Evolutionary conservation across 1,284 basidiomycete genomes (phyloP).

Genomic region (Boletus semigastroideus): DNA sequence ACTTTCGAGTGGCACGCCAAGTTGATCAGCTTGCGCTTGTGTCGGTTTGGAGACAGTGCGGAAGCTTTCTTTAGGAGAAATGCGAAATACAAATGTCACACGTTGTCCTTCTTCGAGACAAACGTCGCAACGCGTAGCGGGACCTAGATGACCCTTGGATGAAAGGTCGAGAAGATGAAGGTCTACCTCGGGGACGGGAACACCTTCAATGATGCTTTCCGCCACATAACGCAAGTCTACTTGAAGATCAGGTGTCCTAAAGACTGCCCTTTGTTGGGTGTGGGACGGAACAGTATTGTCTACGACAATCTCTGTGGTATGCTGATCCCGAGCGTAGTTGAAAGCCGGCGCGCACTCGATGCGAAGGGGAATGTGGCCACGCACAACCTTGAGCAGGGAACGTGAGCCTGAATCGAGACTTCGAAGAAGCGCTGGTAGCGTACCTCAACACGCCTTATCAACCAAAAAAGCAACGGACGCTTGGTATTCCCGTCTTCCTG

Average conservation of each 20-base stretch:
- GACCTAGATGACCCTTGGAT: conserved; percentile 65
- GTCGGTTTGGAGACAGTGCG: conserved; percentile 27
- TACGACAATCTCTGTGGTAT: conserved; percentile 58
- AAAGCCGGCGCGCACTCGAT: conserved; percentile 92
- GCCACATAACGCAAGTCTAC: conserved; percentile 77
- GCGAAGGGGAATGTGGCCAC: conserved; percentile 72
- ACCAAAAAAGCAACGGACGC: conserved; percentile 79
- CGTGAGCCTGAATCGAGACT: neutral
- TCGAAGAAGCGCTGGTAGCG: neutral
- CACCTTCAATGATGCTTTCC: conserved; percentile 52
- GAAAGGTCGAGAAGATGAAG: conserved; percentile 62
- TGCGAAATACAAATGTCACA: conserved; percentile 81
- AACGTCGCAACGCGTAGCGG: conserved; percentile 52
- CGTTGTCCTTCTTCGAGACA: conserved; percentile 78
- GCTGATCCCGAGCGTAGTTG: conserved; percentile 81
- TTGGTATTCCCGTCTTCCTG: conserved; percentile 46
- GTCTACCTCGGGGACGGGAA: conserved; percentile 51
- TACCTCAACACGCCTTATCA: conserved; percentile 83
- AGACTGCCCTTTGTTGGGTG: conserved; percentile 63
- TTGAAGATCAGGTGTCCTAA: conserved; percentile 55
- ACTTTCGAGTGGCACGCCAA: conserved; percentile 54
- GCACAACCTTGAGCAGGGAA: conserved; percentile 54
- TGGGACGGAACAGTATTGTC: conserved; percentile 41
- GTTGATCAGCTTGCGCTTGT: conserved; percentile 38
- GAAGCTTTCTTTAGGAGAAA: conserved; percentile 44